phyloP scores from a whole-genome alignment of 805 yeast genomes.

The Wickerhamiella siamensis region DNA sequence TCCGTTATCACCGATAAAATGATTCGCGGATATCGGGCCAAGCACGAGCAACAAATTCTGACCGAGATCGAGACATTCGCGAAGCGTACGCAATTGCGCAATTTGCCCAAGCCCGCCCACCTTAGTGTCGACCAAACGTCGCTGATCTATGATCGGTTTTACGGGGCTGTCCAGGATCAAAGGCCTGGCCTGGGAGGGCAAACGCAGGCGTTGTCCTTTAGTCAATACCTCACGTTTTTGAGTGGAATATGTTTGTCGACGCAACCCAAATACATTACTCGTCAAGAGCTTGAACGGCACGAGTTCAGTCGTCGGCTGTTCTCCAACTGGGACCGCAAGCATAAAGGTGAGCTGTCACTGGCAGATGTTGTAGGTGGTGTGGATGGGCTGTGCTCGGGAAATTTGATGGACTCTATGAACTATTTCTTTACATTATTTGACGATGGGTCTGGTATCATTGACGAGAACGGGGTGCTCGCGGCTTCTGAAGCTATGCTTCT shows the following conservation, averaged over 20 bases:
- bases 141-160: conserved; percentile 71
- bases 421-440: conserved; percentile 71
- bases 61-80: conserved; percentile 82
- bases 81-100: conserved; percentile 80
- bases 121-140: conserved; percentile 45
- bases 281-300: conserved; percentile 18
- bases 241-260: conserved; percentile 69
- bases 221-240: conserved; percentile 60
- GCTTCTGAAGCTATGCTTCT: conserved; percentile 77
- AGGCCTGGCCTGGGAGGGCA: conserved; percentile 32
- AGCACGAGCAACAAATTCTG: conserved; percentile 60
- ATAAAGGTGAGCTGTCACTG: conserved; percentile 40
- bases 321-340: conserved; percentile 50
- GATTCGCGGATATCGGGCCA: conserved; percentile 53
- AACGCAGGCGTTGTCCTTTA: conserved; percentile 57
- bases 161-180: conserved; percentile 56
- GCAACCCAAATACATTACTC: conserved; percentile 21
- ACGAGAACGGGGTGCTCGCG: conserved; percentile 64
- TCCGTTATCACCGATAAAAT: conserved; percentile 61
- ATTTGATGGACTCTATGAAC: conserved; percentile 64
- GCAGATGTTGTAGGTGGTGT: conserved; percentile 62
- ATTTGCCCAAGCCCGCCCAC: conserved; percentile 59
- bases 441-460: conserved; percentile 44
- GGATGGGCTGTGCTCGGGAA: conserved; percentile 51
- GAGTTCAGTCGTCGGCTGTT: conserved; percentile 53